Base-by-base conservation (phyloP, 2,329 filamentous ascomycete species). In the Plenodomus tracheiphilus region DNA sequence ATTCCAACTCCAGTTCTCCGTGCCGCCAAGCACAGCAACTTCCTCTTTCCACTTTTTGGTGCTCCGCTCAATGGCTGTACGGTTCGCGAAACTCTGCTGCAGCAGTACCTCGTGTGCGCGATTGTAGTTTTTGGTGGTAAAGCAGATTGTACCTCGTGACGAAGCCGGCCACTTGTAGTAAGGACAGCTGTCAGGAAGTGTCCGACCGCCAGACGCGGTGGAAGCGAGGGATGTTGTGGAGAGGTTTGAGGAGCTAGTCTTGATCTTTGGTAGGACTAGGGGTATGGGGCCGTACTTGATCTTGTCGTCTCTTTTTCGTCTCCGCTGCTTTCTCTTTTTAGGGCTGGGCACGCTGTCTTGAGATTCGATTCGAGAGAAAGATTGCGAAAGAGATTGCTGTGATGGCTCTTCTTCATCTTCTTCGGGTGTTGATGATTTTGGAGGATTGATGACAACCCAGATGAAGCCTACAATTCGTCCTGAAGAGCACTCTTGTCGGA, bases 401-500 rank as follows among this genome's bases (percentile, higher is more conserved):
- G 68, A 70, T 18, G 56, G 47, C 17, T 57, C 48, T n/a, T 56
- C 54, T 21, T 64, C 64, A 7, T 66, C 64, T 49, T 71, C 65
- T 40, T 70, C 68, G 2, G 59, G 58, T 41, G 70, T 68, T 2
- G 64, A 61, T 15, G 60, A 54, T 5, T 75, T 71, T 0, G 84
- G 80, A 28, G 91, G 87, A 57, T 79, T 81, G 39, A 97, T 88
- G 0, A 97, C 86, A 20, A 97, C 76, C 93, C 95, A 99, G 20
- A 97, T 80, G 60, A 99, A 99, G 0, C 95, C 95, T 0, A 96
- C 95, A 65, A 96, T 80, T 16, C 92, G 82, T 0, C 94, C 95
- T 28, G 91, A 90, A 0, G 92, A 96, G 66, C 94, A 99, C 68
- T 99, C 94, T 69, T 97, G 94, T 47, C 94, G 81, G 67, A 89